Conservation (phyloP, 2,329 filamentous ascomycete genomes). For the Aspergillus chevalieri region DNA sequence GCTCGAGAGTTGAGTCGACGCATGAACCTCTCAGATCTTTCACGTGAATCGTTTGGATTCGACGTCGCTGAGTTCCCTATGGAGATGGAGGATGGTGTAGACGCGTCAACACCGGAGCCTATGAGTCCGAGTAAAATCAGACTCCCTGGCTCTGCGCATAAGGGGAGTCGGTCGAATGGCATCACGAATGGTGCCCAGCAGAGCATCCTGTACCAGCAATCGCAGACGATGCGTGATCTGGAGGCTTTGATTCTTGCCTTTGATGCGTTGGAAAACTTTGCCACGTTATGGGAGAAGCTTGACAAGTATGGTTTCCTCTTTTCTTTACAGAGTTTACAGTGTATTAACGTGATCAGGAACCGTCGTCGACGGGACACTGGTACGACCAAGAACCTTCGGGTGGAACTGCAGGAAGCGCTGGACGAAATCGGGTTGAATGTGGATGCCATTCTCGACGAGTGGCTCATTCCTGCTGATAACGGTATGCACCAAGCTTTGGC, state of each 20-base stretch:
- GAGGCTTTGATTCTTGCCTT: conserved; percentile 61
- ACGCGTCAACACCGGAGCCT: conserved; percentile 21
- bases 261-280: conserved; percentile 63
- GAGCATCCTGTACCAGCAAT: conserved; percentile 37
- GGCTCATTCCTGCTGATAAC: conserved; percentile 53
- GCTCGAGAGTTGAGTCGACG: conserved; percentile 49
- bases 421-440: conserved; percentile 53
- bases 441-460: conserved; percentile 56
- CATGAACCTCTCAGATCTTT: conserved; percentile 46
- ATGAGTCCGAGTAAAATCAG: conserved; percentile 29
- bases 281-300: conserved; percentile 46
- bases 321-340: conserved; percentile 4
- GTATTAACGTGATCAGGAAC: conserved; percentile 15
- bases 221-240: conserved; percentile 61
- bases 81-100: conserved; percentile 15
- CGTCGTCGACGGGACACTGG: conserved; percentile 30
- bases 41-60: conserved; percentile 34
- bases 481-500: conserved; percentile 41
- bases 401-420: conserved; percentile 50
- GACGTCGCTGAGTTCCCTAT: conserved; percentile 27
- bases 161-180: conserved; percentile 24
- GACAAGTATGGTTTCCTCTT: conserved; percentile 32
- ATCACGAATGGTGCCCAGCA: conserved; percentile 18
- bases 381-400: conserved; percentile 47
- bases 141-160: conserved; percentile 19